Conservation (phyloP, 306 rosid genomes). For the Medicago arabica region DNA sequence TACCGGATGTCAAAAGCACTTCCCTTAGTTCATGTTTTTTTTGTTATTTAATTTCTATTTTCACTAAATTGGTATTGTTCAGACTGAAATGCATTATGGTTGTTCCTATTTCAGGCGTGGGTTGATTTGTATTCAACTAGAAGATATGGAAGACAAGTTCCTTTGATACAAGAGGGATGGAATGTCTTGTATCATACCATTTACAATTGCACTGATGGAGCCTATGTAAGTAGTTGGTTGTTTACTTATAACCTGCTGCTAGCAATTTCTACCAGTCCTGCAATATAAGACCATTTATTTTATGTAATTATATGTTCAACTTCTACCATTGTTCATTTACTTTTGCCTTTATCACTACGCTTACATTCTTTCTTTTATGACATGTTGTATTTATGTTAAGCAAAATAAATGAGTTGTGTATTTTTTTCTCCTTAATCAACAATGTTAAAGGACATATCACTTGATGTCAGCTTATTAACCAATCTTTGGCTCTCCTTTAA, state of each 20-base stretch:
- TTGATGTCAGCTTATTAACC: conserved; percentile 24
- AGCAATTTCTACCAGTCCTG: conserved; percentile 26
- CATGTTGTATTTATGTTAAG: conserved; percentile 12
- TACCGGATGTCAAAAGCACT: conserved; percentile 5
- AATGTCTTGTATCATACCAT: conserved; percentile 72
- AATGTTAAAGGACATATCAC: not conserved
- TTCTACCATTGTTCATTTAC: not conserved
- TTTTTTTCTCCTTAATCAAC: conserved; percentile 20
- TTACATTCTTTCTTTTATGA: not conserved
- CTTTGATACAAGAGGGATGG: conserved; percentile 81
- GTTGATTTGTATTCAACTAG: conserved; percentile 73
- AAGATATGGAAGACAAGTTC: conserved; percentile 72
- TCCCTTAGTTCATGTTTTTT: not conserved
- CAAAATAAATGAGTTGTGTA: not conserved
- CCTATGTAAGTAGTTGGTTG: conserved; percentile 69
- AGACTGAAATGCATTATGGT: conserved; percentile 21
- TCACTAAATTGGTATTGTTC: conserved; percentile 1
- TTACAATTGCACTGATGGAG: conserved; percentile 94
- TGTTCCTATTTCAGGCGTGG: conserved; percentile 68
- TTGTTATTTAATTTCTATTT: not conserved
- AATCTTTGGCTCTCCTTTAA: conserved; percentile 13
- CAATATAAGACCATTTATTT: conserved; percentile 11
- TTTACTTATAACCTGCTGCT: conserved; percentile 30
- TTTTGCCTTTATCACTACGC: conserved; percentile 1
- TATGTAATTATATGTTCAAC: not conserved